A percentile compares a stretch with the other conserved stretches of the same genome.
Conservation (phyloP, 129 eudicot genomes). For the Pulicaria dysenterica region DNA sequence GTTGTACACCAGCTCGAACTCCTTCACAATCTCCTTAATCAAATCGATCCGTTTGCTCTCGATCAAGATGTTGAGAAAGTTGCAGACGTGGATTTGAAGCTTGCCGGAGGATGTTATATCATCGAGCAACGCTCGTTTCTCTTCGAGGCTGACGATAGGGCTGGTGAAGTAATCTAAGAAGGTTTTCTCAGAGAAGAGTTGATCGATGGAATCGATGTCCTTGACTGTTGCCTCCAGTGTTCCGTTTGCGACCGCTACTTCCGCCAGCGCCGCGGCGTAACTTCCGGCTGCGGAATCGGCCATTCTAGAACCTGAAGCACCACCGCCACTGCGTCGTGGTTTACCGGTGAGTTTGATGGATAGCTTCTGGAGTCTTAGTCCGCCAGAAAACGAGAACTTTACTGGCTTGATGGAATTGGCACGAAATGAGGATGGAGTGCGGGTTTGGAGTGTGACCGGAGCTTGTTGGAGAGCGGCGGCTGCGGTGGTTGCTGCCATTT, state of each 20-base stretch:
- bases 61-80: constrained; percentile 63
- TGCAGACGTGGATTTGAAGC: constrained; percentile 60
- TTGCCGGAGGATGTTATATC: constrained; percentile 43
- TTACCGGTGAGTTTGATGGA: constrained; percentile 44
- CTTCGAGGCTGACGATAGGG: constrained; percentile 53
- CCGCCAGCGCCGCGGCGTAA: constrained; percentile 80
- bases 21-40: constrained; percentile 66
- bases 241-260: constrained; percentile 56
- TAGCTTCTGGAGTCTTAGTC: constrained; percentile 48
- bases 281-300: constrained; percentile 62
- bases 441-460: constrained; percentile 50
- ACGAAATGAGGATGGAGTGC: constrained; percentile 40
- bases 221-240: constrained; percentile 55
- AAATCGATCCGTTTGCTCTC: constrained; percentile 62
- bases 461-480: constrained; percentile 58
- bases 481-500: constrained; percentile 58
- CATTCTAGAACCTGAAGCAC: constrained; percentile 51
- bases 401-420: constrained; percentile 16
- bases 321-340: constrained; percentile 36
- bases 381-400: constrained; percentile 45
- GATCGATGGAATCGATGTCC: constrained; percentile 53
- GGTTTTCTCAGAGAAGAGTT: constrained; percentile 48
- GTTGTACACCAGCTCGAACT: constrained; percentile 66
- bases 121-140: constrained; percentile 52
- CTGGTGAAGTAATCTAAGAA: constrained; percentile 48